Base-by-base conservation (phyloP, 2,329 filamentous ascomycete genomes). In the Penicillium oxalicum region DNA sequence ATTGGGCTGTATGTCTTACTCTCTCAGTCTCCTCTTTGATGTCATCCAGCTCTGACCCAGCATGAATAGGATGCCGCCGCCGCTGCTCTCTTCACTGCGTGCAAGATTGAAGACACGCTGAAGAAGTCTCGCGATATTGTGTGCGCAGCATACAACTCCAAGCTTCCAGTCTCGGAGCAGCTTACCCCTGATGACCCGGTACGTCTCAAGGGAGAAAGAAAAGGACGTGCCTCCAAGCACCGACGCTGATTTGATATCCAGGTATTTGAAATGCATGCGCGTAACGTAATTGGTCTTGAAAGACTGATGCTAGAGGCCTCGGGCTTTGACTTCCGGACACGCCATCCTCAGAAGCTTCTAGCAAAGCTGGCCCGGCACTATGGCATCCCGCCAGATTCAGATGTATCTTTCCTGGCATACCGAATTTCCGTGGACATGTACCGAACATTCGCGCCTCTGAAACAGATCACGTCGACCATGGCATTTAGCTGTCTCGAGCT, bases 41-140 rank as follows among this genome's bases (percentile, higher is more conserved):
- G 8, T 34, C 28, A 11, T 40, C 43, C 28, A 7, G 7, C 4
- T 24, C 48, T 58, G 32, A 53, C 25, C 18, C 28, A 26, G n/a
- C 36, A 28, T 32, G 7, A 55, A 71, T 32, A 88, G 68, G 91
- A 97, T 65, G 91, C 89, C 1, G 89, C 91, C 0, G 81, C 93
- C 5, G 89, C 93, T 1, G 86, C 89, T 25, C 75, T 98, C 7
- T 91, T 97, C 63, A 87, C 91, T 2, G 91, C 91, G 2, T 97
- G 91, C 76, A 98, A 98, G 73, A 90, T 94, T 40, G 93, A 98
- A 70, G 93, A 98, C 68, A 98, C 93, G 0, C 80, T 96, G 57
- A 98, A 98, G 73, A 97, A 97, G 74, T 95, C 89, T 3, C 83
- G 82, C 49, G 93, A 98, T 55, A 94, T 98, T 52, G 76, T 97